phyloP scores from a whole-genome alignment of 2,329 filamentous ascomycete species.

The Arthroderma uncinatum region DNA sequence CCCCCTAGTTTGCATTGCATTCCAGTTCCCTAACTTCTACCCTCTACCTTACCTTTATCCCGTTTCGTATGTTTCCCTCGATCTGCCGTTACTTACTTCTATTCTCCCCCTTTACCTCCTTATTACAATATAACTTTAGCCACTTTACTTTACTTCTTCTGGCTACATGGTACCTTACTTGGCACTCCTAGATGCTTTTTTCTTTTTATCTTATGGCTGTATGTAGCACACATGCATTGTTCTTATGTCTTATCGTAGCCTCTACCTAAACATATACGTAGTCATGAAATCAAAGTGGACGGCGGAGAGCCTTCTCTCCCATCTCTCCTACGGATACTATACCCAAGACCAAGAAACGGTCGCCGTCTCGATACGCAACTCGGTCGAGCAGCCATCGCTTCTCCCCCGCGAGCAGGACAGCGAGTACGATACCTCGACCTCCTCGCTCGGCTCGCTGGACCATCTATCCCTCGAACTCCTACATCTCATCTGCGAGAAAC shows the following conservation, averaged over 20 bases:
- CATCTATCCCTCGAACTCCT: slow-evolving; percentile 19
- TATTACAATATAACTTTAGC: background rate
- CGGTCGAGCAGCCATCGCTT: too few species aligned
- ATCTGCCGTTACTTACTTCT: background rate
- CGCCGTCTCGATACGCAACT: too few species aligned
- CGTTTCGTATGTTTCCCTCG: background rate
- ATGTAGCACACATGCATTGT: background rate
- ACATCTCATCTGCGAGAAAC: slow-evolving; percentile 20
- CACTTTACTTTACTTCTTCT: background rate
- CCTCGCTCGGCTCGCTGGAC: background rate
- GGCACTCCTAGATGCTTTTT: background rate
- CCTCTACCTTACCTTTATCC: background rate
- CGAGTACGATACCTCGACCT: background rate
- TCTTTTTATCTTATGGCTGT: background rate
- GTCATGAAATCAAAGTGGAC: background rate
- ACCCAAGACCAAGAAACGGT: background rate
- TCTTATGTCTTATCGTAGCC: background rate
- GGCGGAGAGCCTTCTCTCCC: background rate
- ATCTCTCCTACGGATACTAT: background rate
- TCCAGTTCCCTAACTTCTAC: background rate
- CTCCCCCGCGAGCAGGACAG: background rate
- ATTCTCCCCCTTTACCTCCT: background rate
- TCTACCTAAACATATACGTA: background rate
- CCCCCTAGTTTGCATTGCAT: background rate
- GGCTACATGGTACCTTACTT: too few species aligned